Evolutionary conservation across 2,329 filamentous ascomycete species (phyloP), one percentile per base, ranked within the genome.

Genomic region (Seiridium unicorne): DNA sequence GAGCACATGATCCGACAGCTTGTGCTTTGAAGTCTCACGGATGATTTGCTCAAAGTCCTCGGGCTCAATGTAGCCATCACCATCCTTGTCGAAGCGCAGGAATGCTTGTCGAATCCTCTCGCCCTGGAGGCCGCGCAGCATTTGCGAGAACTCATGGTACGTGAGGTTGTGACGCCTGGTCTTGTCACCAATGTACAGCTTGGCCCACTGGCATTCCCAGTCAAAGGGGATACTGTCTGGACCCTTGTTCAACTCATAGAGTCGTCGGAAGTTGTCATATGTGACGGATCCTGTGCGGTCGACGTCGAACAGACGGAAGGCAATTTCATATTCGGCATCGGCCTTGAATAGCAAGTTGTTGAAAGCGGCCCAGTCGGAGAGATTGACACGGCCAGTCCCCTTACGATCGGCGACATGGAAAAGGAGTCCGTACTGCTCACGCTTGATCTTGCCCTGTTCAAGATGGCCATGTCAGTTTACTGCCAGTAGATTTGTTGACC

Each of bases 31-130:
- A 1, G 93, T 98, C 78, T 97, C 92, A 61, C 91, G 83, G 72
- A 99, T 97, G 78, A 99, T 99, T 77, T 91, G 90, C 82, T 96
- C 92, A 76, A 99, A 99, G 67, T 99, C 90, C 65, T 96, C 90
- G 1, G 95, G 93, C 74, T 96, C 89, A 68, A 99, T 98, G 80
- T 92, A 98, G 59, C 95, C 95, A 73, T 97, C 93, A 57, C 89
- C 89, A 70, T 97, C 90, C 76, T 88, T 91, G 78, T 99, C 95
- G 65, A 97, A 93, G 63, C 88, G 81, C 71, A 95, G 88, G 82
- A 99, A 99, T 11, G 95, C 94, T 76, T 99, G 95, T 64, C 95
- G 86, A 70, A 99, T 93, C 65, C 93, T 87, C 85, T 99, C 95
- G 61, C 95, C 95, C 79, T 98, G 94, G 63, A 99, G 82, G 53